Base-by-base conservation (phyloP, 192 early-diverging fungal genomes). In the Linderina pennispora region DNA sequence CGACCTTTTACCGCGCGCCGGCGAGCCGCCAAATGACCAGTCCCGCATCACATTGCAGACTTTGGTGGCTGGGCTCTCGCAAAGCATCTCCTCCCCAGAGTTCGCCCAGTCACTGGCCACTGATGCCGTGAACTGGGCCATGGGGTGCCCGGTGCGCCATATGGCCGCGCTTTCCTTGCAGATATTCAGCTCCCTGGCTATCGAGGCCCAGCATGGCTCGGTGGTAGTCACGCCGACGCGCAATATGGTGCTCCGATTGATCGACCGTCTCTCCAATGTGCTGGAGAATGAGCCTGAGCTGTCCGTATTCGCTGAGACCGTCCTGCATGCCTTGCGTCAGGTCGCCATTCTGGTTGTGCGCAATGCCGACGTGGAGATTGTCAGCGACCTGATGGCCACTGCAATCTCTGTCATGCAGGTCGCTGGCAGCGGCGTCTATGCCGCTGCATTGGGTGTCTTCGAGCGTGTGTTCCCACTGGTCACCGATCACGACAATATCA, bases 201-300 rank as follows among this genome's bases (percentile, higher is more conserved):
- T 50, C 0, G 62, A 73, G 36, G 62, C 69, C 23, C 69, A 54
- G 32, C 35, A 43, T 23, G 63, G 62, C 53, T 6, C 58, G 1
- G 18, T 62, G 22, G 69, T 58, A 3, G 58, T 65, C 23, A 61
- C 58, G 40, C 63, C 62, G 8, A 62, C 69, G 17, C 69, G 58
- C 2, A 23, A 32, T 25, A 73, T 65, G 62, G 50, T 65, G 2
- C 36, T 73, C 40, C 58, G 52, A 2, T 43, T 73, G 1, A 42
- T 64, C 7, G 69, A 73, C 39, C 69, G 69, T 8, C 45, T 73
- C 28, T 62, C 62, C 8, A 73, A 73, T 19, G 63, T 73, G 3
- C 46, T 73, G 3, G 69, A 63, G 21, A 58, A 73, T 16, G 38
- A 54, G n/a, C 18, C 23, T 2, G 63, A 62, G 1, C 23, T 65